These are phyloP conservation scores for Alternaria burnsii DNA, from an alignment of 2,329 filamentous ascomycete genomes.

Conservation along the genomic window DNA sequence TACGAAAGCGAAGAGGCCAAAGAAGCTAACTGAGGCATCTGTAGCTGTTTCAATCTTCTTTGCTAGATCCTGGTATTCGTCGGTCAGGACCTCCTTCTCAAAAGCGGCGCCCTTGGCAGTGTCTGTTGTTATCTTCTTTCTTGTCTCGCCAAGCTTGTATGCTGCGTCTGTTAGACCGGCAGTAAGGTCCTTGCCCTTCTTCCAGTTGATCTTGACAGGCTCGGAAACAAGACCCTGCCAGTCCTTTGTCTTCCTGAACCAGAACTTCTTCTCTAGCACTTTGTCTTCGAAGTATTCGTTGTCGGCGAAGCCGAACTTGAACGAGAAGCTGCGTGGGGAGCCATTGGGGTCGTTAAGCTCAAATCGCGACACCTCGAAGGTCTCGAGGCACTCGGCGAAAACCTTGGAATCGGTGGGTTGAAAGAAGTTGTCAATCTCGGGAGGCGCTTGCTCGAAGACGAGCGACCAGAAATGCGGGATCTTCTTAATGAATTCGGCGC, in stretches of 20 bases:
- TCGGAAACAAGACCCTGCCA: conserved; percentile 85
- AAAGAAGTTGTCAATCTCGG: conserved; percentile 88
- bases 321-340: conserved; percentile 79
- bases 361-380: conserved; percentile 79
- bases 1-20: conserved; percentile 84
- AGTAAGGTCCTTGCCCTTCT: conserved; percentile 80
- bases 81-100: conserved; percentile 63
- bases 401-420: conserved; percentile 79
- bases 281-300: conserved; percentile 85
- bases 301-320: conserved; percentile 76
- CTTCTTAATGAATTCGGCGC: conserved; percentile 72
- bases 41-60: conserved; percentile 65
- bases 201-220: conserved; percentile 85
- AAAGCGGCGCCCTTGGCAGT: conserved; percentile 51
- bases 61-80: conserved; percentile 64
- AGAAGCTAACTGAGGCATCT: conserved; percentile 78
- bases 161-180: conserved; percentile 79
- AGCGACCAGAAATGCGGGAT: conserved; percentile 95
- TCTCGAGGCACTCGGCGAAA: conserved; percentile 72
- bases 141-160: conserved; percentile 72
- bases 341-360: conserved; percentile 74
- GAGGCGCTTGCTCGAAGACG: conserved; percentile 85
- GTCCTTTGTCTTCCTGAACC: conserved; percentile 75
- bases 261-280: conserved; percentile 90
- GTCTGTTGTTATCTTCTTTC: conserved; percentile 50